These are phyloP conservation scores for Thermochaetoides thermophila DNA, from an alignment of 495 filamentous ascomycete genomes.

Conservation along the genomic window DNA sequence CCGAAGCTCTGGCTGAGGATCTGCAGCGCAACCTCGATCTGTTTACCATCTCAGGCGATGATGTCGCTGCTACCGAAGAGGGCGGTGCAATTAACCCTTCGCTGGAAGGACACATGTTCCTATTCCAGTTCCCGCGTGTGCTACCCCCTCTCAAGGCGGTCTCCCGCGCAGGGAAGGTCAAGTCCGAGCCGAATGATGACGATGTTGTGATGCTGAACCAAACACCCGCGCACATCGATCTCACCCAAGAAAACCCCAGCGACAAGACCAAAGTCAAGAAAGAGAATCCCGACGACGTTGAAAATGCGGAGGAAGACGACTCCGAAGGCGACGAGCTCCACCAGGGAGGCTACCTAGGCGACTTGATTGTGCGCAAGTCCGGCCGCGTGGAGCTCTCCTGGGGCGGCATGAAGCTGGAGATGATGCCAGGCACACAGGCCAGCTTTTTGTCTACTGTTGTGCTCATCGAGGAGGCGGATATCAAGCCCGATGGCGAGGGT, in stretches of 20 bases:
- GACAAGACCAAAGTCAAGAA: slow-evolving; percentile 9
- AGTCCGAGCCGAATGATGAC: slow-evolving; percentile 16
- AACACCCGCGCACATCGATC: slow-evolving; percentile 17
- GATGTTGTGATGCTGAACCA: slow-evolving; percentile 16
- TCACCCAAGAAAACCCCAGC: slow-evolving; percentile 18
- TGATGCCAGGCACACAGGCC: slow-evolving; percentile 28
- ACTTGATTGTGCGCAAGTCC: slow-evolving; percentile 42
- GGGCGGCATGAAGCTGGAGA: slow-evolving; percentile 37
- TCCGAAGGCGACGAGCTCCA: slow-evolving; percentile 6
- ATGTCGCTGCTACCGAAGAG: slow-evolving; percentile 6
- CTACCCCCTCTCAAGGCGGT: slow-evolving; percentile 34
- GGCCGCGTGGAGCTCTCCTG: slow-evolving; percentile 45
- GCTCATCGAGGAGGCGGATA: slow-evolving; percentile 29
- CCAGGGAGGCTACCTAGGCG: slow-evolving; percentile 39
- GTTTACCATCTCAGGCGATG: slow-evolving; percentile 16
- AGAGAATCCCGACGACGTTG: slow-evolving; percentile 14
- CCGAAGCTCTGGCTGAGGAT: slow-evolving; percentile 16
- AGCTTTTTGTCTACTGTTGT: slow-evolving; percentile 32
- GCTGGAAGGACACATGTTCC: slow-evolving; percentile 38
- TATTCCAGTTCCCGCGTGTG: slow-evolving; percentile 51
- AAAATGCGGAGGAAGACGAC: slow-evolving; percentile 8
- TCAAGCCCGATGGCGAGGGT: slow-evolving; percentile 21
- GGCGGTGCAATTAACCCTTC: slow-evolving; percentile 4
- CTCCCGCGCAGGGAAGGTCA: slow-evolving; percentile 6
- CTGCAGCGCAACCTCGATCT: slow-evolving; percentile 18